These are phyloP conservation scores for Ailanthus altissimus DNA, from an alignment of 345 rosid species.

Conservation along the genomic window DNA sequence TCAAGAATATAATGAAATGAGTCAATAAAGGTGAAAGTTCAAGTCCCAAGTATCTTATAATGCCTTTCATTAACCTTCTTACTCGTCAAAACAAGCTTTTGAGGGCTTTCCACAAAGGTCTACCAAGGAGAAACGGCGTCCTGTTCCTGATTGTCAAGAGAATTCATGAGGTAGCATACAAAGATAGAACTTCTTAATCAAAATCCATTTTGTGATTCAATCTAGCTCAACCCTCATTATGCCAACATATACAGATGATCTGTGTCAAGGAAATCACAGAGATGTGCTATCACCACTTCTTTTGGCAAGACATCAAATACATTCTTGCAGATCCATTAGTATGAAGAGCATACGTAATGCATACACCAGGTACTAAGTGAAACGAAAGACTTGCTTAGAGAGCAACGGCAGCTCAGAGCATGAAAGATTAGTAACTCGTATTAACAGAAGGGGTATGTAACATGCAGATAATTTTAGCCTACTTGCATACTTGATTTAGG, in stretches of 20 bases:
- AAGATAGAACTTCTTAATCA: not conserved
- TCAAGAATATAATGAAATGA: not conserved
- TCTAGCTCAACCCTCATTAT: not conserved
- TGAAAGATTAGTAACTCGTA: not conserved
- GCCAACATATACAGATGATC: not conserved
- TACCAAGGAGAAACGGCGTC: not conserved
- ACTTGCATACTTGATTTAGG: not conserved
- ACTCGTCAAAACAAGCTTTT: not conserved
- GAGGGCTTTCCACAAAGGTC: not conserved
- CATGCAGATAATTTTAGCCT: not conserved
- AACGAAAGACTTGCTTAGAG: not conserved
- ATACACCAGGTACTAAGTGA: not conserved
- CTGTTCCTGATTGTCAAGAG: not conserved
- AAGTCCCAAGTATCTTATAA: not conserved
- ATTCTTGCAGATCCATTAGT: not conserved
- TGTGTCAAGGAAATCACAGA: not conserved
- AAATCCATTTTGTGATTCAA: not conserved
- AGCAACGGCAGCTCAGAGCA: not conserved
- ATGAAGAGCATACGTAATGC: not conserved
- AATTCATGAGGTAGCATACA: not conserved
- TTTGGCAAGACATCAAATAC: not conserved
- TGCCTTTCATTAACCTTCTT: not conserved
- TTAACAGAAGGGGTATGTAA: not conserved
- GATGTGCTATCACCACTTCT: not conserved
- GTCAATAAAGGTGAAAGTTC: not conserved